phyloP scores from a whole-genome alignment of 257 asterid species.

The Nyctanthes arbortristis region DNA sequence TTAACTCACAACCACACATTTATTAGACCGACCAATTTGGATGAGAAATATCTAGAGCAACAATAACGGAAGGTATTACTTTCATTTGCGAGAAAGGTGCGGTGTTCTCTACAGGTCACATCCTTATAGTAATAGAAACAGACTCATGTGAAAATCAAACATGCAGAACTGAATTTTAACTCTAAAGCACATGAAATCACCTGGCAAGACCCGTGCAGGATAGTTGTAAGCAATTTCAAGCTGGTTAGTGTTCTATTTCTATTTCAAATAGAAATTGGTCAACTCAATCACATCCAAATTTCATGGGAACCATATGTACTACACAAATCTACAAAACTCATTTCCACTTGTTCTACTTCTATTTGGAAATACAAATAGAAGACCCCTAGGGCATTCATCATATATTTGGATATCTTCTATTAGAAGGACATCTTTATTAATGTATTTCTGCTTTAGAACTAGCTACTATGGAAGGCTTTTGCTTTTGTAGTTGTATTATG shows the following conservation, averaged over 20 bases:
- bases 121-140: constrained; percentile 16
- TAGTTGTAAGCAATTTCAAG: constrained; percentile 11
- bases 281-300: no score
- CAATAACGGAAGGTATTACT: constrained; percentile 5
- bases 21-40: constrained; percentile 4
- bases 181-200: constrained; percentile 6
- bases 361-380: no score
- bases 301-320: no score
- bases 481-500: neutral
- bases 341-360: no score
- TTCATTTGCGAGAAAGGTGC: constrained; percentile 2
- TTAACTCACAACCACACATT: constrained; percentile 24
- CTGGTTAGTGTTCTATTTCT: constrained; percentile 8
- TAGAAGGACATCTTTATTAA: neutral
- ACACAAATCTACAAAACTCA: no score
- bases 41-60: constrained; percentile 1
- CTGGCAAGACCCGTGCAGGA: constrained; percentile 17
- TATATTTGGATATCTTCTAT: no score
- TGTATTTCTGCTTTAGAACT: neutral
- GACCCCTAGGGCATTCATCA: no score
- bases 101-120: neutral
- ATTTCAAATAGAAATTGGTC: no score
- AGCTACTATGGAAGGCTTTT: constrained; percentile 4
- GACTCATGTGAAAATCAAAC: constrained; percentile 10
- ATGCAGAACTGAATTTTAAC: constrained; percentile 9